A percentile compares a stretch with the other conserved stretches of the same genome.
phyloP scores from a whole-genome alignment of 202 grass and related monocot species.

The Bolboschoenoplectus hybrid region DNA sequence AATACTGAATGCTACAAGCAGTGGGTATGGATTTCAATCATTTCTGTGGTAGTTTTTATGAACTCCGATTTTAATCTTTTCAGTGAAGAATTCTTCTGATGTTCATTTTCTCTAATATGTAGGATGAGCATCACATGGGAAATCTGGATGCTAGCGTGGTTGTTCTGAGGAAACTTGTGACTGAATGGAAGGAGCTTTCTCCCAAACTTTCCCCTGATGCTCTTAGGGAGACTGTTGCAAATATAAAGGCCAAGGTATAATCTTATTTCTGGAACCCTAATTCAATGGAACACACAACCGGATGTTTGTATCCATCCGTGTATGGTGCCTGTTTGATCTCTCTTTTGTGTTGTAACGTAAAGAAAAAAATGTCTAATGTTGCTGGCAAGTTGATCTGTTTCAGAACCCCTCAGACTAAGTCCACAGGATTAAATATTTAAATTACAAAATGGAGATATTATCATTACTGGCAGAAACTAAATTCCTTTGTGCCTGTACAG shows the following conservation, averaged over 20 bases:
- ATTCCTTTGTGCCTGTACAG: slow-evolving; percentile 45
- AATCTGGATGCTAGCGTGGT: slow-evolving; percentile 70
- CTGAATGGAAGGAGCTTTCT: slow-evolving; percentile 71
- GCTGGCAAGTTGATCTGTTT: neutral
- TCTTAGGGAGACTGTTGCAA: slow-evolving; percentile 69
- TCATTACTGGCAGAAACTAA: neutral
- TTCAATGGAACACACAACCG: neutral
- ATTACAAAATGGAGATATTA: neutral
- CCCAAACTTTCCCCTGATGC: slow-evolving; percentile 64
- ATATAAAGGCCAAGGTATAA: slow-evolving; percentile 73
- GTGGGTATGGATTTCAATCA: slow-evolving; percentile 64
- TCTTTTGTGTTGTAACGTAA: slow-evolving; percentile 14
- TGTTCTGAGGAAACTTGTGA: slow-evolving; percentile 61
- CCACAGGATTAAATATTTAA: neutral
- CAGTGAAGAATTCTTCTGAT: neutral
- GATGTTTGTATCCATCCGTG: neutral
- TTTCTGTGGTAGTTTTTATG: slow-evolving; percentile 1
- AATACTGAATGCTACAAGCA: slow-evolving; percentile 84
- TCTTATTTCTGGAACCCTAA: neutral
- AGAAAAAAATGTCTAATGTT: neutral
- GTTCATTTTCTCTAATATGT: slow-evolving; percentile 35
- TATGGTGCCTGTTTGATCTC: neutral
- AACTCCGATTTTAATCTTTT: neutral
- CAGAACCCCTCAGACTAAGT: neutral
- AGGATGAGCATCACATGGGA: slow-evolving; percentile 73